These are phyloP conservation scores for Lotus japonicus DNA, from an alignment of 306 rosid species.

Conservation along the genomic window DNA sequence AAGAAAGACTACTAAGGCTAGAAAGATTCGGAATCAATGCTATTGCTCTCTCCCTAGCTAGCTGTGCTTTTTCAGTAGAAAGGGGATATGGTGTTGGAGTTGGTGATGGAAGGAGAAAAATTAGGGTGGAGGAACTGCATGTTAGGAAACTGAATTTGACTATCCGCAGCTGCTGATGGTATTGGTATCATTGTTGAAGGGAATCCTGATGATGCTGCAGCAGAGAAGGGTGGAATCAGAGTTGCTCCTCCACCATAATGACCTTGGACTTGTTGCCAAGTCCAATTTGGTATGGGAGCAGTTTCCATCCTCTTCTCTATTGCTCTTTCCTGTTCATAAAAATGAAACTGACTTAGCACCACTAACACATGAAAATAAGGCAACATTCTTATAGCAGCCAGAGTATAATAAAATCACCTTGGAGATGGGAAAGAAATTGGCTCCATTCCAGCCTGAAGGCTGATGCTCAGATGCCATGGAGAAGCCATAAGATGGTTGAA, in stretches of 20 bases:
- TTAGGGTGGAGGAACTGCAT: slow-evolving; percentile 32
- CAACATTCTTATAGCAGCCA: background rate
- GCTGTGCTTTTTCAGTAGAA: slow-evolving; percentile 29
- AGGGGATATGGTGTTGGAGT: slow-evolving; percentile 33
- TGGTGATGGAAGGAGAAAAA: slow-evolving; percentile 40
- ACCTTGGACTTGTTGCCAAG: slow-evolving; percentile 56
- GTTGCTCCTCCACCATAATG: slow-evolving; percentile 44
- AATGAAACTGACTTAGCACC: background rate
- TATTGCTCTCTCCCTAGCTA: background rate
- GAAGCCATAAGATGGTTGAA: slow-evolving; percentile 40
- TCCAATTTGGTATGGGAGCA: slow-evolving; percentile 46
- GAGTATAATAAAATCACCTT: slow-evolving; percentile 36
- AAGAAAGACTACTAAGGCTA: background rate
- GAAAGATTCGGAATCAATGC: background rate
- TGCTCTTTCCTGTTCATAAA: slow-evolving; percentile 68
- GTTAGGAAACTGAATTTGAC: slow-evolving; percentile 49
- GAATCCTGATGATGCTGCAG: slow-evolving; percentile 99
- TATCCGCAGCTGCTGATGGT: slow-evolving; percentile 56
- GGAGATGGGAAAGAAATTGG: slow-evolving; percentile 43
- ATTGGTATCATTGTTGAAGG: slow-evolving; percentile 45
- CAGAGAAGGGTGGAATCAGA: slow-evolving; percentile 54
- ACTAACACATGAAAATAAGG: background rate
- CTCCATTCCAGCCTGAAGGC: slow-evolving; percentile 37
- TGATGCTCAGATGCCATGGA: slow-evolving; percentile 40
- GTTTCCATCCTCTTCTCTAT: slow-evolving; percentile 57